Percentiles rank a stretch among this genome's conserved stretches.
These are phyloP conservation scores for Paxillus involutus DNA, from an alignment of 768 basidiomycete species.

Conservation along the genomic window DNA sequence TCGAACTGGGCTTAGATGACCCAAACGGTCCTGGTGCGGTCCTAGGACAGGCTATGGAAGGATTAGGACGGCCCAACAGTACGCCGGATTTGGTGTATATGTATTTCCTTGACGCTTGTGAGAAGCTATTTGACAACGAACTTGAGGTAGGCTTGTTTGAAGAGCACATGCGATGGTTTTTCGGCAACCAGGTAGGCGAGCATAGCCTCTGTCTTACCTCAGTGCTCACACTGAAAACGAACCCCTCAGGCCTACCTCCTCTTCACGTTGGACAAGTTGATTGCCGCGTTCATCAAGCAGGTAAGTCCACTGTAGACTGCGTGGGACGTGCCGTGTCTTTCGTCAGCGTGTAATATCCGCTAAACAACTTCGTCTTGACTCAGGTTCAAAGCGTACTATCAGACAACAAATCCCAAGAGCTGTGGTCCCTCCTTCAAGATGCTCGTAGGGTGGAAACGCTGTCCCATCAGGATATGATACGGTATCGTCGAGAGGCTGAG, in stretches of 20 bases:
- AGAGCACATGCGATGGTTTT: conserved; percentile 94
- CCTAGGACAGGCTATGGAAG: conserved; percentile 63
- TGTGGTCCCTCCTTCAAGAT: conserved; percentile 73
- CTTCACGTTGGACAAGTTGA: conserved; percentile 93
- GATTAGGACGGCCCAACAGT: conserved; percentile 47
- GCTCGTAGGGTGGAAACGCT: conserved; percentile 54
- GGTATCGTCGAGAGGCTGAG: conserved; percentile 81
- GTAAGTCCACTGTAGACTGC: conserved; percentile 40
- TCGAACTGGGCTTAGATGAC: conserved; percentile 84
- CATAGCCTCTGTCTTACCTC: not conserved
- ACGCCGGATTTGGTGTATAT: conserved; percentile 75
- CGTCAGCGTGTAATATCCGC: not conserved
- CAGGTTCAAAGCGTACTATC: conserved; percentile 86
- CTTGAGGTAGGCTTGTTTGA: conserved; percentile 91
- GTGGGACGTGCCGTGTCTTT: not conserved
- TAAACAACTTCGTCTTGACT: conserved; percentile 1
- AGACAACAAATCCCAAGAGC: conserved; percentile 85
- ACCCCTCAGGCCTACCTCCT: conserved; percentile 78
- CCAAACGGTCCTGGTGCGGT: conserved; percentile 70
- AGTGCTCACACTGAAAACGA: conserved; percentile 11
- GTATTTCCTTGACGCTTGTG: conserved; percentile 87
- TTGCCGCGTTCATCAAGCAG: conserved; percentile 89
- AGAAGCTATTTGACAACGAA: conserved; percentile 92
- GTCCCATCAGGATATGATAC: conserved; percentile 65
- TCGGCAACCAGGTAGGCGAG: conserved; percentile 72